phyloP scores from a whole-genome alignment of 2,329 filamentous ascomycete species.

The Neoarthrinium moseri region DNA sequence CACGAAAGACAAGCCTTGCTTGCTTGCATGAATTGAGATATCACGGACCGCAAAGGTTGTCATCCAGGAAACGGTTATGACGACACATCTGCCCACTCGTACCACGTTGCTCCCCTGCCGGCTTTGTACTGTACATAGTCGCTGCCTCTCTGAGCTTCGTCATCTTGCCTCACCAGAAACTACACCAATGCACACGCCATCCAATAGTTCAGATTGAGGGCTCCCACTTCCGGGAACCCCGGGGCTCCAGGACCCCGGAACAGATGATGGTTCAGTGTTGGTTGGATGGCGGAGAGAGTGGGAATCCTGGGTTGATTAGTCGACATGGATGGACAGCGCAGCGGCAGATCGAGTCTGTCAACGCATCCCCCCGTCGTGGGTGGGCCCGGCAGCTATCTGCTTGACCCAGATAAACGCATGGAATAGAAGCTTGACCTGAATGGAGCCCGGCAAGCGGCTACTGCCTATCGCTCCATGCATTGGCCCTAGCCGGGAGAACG shows the following conservation, averaged over 20 bases:
- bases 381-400: too few species aligned
- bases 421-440: too few species aligned
- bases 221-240: neutral
- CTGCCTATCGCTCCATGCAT: too few species aligned
- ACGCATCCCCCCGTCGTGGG: too few species aligned
- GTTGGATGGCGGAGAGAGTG: neutral
- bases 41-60: neutral
- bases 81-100: slow-evolving; percentile 1
- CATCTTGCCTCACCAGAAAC: slow-evolving; percentile 1
- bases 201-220: neutral
- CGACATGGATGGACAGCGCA: neutral
- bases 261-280: too few species aligned
- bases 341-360: neutral
- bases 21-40: too few species aligned
- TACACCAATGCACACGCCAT: neutral
- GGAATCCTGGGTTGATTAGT: neutral
- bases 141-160: neutral
- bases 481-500: too few species aligned
- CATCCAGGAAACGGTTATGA: neutral
- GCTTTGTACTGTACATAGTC: too few species aligned
- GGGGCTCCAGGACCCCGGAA: too few species aligned
- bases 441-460: too few species aligned
- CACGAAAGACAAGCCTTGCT: neutral
- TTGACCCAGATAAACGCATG: too few species aligned
- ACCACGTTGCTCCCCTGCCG: neutral